Base-by-base conservation (phyloP, 2,329 filamentous ascomycete genomes). In the Phialocephala subalpina region DNA sequence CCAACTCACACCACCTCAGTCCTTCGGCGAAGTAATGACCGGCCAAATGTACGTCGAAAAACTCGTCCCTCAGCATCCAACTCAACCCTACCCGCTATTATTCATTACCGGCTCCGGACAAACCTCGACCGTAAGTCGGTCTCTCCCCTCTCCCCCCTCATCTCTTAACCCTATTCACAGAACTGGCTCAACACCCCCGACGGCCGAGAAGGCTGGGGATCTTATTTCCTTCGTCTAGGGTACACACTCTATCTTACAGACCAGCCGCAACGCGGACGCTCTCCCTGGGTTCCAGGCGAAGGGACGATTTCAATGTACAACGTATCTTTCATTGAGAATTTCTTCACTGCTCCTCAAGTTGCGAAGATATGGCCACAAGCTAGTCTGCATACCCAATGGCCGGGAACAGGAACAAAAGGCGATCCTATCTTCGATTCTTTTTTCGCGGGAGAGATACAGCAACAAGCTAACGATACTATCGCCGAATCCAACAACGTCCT, bases 11-110 rank as follows among this genome's bases (percentile, higher is more conserved):
- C 9, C 4, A 11, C 18, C 7, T 3, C 20, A 38, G 53, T 36
- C 53, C 29, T 22, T 36, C 33, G 53, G 53, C 12, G 53, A 57
- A 36, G 53, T 57, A 12, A 57, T 57, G 53, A 20, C 36, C 12
- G 53, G 29, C 33, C 53, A 57, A 27, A 82, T 85, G 77, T 85
- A 85, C 67, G 82, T 84, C 36, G 83, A 85, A 75, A 77, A 77
- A 64, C 76, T 84, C 22, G 69, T 70, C 9, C 80, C 81, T 16
- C 35, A 22, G 14, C 22, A 52, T 3, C 14, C 57, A 22, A 56
- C 56, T 11, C 56, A 60, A 18, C 40, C 42, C 18, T 59, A 60
- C 33, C 62, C 62, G 9, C 40, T 60, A 27, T 22, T 64, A 27
- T 64, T 64, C 35, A 64, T 64, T 12, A 35, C 57, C 14, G 57